Conservation (phyloP, 208 protist species). For the Phytomonas francai region DNA sequence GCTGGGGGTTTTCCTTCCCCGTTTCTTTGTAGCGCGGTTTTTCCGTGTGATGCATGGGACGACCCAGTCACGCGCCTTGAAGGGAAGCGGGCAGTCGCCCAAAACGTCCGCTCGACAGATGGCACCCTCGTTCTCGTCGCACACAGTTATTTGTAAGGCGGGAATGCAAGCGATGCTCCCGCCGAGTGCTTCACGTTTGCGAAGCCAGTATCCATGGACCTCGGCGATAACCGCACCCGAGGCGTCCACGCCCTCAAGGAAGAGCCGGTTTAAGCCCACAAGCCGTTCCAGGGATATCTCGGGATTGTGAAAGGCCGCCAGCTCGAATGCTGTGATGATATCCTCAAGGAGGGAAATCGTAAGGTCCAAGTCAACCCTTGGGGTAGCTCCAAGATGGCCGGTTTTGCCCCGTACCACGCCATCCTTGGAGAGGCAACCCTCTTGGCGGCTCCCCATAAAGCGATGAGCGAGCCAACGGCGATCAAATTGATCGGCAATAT, state of each 20-base stretch:
- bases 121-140: conserved; percentile 52
- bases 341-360: conserved; percentile 36
- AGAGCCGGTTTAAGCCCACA: conserved; percentile 10
- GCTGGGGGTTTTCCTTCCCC: not conserved
- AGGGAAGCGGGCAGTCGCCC: conserved; percentile 75
- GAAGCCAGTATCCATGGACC: conserved; percentile 66
- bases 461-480: conserved; percentile 40
- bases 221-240: conserved; percentile 33
- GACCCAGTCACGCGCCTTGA: conserved; percentile 71
- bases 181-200: conserved; percentile 38
- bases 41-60: conserved; percentile 14
- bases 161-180: conserved; percentile 58
- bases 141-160: conserved; percentile 32
- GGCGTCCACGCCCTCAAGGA: conserved; percentile 8
- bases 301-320: conserved; percentile 26
- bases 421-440: conserved; percentile 13
- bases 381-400: conserved; percentile 18
- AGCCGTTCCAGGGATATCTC: conserved; percentile 45
- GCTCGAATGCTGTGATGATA: conserved; percentile 59
- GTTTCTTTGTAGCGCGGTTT: not conserved
- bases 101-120: conserved; percentile 43
- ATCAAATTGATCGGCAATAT: conserved; percentile 65
- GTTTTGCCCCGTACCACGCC: conserved; percentile 35
- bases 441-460: conserved; percentile 13
- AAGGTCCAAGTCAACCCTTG: conserved; percentile 9